A percentile compares a stretch with the other conserved stretches of the same genome.
Conservation (phyloP, 495 filamentous ascomycete genomes). For the Penicillium turbatum region DNA sequence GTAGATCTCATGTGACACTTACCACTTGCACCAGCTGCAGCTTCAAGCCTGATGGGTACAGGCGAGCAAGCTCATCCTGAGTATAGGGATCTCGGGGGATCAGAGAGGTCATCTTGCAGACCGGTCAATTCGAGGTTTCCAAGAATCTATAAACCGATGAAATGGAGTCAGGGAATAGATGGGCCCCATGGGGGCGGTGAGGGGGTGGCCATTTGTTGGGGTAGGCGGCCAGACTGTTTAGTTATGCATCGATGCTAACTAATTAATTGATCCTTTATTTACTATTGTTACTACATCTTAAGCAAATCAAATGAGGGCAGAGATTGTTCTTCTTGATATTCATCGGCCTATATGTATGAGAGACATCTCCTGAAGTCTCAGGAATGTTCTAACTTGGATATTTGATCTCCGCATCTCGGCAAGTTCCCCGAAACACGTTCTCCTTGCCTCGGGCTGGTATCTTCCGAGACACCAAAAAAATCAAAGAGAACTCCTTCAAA, state of each 20-base stretch:
- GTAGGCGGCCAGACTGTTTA: neutral
- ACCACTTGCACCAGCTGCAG: constrained; percentile 87
- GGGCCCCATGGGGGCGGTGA: constrained; percentile 9
- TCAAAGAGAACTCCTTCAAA: neutral
- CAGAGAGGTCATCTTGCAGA: constrained; percentile 66
- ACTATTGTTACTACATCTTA: too few species aligned
- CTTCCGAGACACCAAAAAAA: neutral
- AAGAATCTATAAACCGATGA: neutral
- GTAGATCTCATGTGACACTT: constrained; percentile 25
- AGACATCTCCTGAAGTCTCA: neutral
- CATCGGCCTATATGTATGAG: neutral
- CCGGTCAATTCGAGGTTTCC: neutral
- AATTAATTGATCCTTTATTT: too few species aligned
- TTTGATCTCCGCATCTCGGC: constrained; percentile 3
- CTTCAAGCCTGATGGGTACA: constrained; percentile 77
- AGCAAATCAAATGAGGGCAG: neutral
- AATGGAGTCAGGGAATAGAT: neutral
- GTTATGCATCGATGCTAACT: too few species aligned
- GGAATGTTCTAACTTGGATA: neutral
- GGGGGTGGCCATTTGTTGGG: constrained; percentile 3
- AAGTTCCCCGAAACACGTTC: neutral
- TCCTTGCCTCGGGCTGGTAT: neutral
- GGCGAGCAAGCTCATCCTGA: constrained; percentile 68
- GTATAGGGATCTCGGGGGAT: constrained; percentile 72
- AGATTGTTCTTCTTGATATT: neutral